Evolutionary conservation across 495 filamentous ascomycete genomes (phyloP).

Genomic region (Podospora pseudoanserina): DNA sequence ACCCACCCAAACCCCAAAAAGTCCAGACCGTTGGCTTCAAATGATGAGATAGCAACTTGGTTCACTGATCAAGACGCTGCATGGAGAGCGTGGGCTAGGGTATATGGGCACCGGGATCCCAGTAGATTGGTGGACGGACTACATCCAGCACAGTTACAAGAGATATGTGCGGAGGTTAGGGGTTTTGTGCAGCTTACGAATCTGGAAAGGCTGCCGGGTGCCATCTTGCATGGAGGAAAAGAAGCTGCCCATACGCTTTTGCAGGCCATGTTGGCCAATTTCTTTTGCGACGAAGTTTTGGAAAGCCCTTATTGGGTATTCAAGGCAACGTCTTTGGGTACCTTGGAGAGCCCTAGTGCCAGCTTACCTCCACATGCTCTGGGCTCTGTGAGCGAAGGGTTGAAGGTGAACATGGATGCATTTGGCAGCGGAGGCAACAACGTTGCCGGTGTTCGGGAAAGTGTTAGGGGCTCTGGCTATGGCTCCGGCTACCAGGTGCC

Average conservation of each 20-base stretch:
- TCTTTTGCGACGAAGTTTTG: conserved; percentile 20
- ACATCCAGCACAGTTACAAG: conserved; percentile 18
- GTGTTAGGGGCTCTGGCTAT: not conserved
- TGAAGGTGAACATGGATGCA: conserved; percentile 17
- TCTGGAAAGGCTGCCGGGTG: conserved; percentile 15
- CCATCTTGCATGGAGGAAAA: conserved; percentile 6
- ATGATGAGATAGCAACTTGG: conserved; percentile 12
- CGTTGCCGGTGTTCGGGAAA: not conserved
- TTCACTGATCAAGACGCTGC: not conserved
- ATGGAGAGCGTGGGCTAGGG: conserved; percentile 17
- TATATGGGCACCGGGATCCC: conserved; percentile 16
- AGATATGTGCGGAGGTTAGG: conserved; percentile 22
- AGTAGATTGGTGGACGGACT: conserved; percentile 16
- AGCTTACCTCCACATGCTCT: not conserved
- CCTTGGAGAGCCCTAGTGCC: conserved; percentile 18
- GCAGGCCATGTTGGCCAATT: conserved; percentile 23
- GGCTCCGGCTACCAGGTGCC: conserved; percentile 2
- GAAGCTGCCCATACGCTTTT: conserved; percentile 14
- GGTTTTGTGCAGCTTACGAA: conserved; percentile 21
- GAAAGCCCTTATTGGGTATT: conserved; percentile 25
- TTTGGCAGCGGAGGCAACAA: conserved; percentile 11
- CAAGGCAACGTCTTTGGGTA: conserved; percentile 2
- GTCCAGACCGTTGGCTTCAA: not conserved
- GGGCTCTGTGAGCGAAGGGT: conserved; percentile 11
- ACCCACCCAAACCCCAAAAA: not conserved